Evolutionary conservation across 306 rosid genomes (phyloP), one percentile per base, ranked within the genome.

Genomic region (Sicyos baderoa): DNA sequence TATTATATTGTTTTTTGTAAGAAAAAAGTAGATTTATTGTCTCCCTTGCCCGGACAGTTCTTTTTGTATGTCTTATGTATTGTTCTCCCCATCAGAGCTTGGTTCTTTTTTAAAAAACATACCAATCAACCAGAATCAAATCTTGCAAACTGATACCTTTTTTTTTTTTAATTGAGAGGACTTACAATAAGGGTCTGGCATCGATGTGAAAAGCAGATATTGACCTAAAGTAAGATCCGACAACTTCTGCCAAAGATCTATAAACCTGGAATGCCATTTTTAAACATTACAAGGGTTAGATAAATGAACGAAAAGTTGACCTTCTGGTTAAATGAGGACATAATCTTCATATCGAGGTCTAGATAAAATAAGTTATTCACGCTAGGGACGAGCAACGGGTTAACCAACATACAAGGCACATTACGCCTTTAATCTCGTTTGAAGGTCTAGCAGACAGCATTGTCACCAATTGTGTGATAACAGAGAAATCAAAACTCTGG

Each of bases 171-270:
- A 66, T 2, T 18, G 54, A 74, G 78, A 71, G 52, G 62, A 84
- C 96, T 79, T 72, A 92, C 97, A 92, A 79, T 76, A 92, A 83
- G 76, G 90, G 82, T 82, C 89, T 82, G 78, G 84, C 83, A 81
- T 84, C 81, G 48, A 82, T 76, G 73, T 84, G 95, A 71, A 92
- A 86, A 66, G 95, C 76, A 72, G 88, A 87, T 68, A 92, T 83
- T 85, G 85, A 89, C 86, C 86, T 87, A 71, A 91, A 89, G 82
- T 83, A 92, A 76, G 97, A 89, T 67, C 97, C 95, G 81, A 92
- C 78, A 72, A 86, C 92, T 60, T 92, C 97, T 10, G 93, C 96
- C 47, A 92, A 86, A 69, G 96, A 86, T 84, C 95, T 86, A 84
- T 84, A 88, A 62, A 92, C 96, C 97, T 92, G 82, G 73, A 82